Evolutionary conservation across 139 green algal species (phyloP), one percentile per base, ranked within the genome.

Genomic region (Diplosphaera chodatii): DNA sequence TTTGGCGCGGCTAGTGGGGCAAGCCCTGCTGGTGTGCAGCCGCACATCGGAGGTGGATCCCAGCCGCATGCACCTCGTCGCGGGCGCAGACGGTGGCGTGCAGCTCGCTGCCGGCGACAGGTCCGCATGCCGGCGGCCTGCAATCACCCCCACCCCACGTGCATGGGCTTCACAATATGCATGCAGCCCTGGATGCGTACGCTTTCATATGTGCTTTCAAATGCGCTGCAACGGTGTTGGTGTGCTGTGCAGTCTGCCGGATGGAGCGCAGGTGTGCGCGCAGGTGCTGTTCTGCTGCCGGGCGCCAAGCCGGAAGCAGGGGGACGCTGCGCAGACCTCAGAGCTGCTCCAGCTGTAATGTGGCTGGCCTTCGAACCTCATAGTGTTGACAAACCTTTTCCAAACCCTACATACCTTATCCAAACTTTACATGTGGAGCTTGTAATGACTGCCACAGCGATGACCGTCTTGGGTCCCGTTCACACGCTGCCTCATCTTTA

Each of bases 1-100:
- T 28, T 67, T 78, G 55, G 69, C 67, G 64, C 65, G 77, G 4
- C 32, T 93, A 34, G 68, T 33, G 28, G 89, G 88, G 16, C 65
- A 75, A n/a, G 89, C 88, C 3, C 71, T 95, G 40, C 48, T 95
- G 48, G 69, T 95, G 15, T 70, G 84, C 0, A 86, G 92, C 67
- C 66, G 71, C 18, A 18, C 34, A 0, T 40, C 72, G 2, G 32
- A 69, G 29, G 63, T 59, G 23, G 28, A 73, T 23, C 66, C 76
- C 3, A 63, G 75, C 4, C 6, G 32, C 10, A 90, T 78, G 74
- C 90, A 90, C 65, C 29, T 91, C 29, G 69, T 69, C 0, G 63
- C 67, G 1, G 63, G 73, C 4, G 72, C 28, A 21, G 33, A 41
- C 16, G 62, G 63, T 6, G 22, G 32, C 27, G 63, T 89, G 62